phyloP scores from a whole-genome alignment of 768 basidiomycete genomes.

The Russula earlei region DNA sequence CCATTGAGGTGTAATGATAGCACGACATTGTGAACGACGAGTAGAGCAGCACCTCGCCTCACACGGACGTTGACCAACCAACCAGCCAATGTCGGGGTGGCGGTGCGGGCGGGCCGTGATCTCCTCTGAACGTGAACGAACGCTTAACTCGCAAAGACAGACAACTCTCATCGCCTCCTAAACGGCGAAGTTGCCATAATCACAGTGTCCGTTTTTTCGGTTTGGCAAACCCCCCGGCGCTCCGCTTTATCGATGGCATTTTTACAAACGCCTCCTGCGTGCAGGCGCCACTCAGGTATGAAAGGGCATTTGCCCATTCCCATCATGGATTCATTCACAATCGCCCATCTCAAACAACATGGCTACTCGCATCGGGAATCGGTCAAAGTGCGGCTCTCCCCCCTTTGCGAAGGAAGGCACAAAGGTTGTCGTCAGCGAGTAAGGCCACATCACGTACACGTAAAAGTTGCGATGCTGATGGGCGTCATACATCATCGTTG shows the following conservation, averaged over 20 bases:
- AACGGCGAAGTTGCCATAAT: slow-evolving; percentile 77
- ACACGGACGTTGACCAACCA: not conserved
- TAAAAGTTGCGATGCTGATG: slow-evolving; percentile 3
- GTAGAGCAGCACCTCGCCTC: too few species aligned
- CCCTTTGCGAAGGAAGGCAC: slow-evolving; percentile 81
- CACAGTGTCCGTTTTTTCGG: too few species aligned
- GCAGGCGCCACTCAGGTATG: slow-evolving; percentile 71
- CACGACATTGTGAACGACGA: too few species aligned
- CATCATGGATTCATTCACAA: slow-evolving; percentile 3
- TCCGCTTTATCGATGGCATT: slow-evolving; percentile 1
- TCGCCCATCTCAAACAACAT: slow-evolving; percentile 29
- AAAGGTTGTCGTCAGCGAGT: slow-evolving; percentile 82
- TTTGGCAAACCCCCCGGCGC: too few species aligned
- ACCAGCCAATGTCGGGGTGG: slow-evolving; percentile 1
- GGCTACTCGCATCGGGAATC: too few species aligned
- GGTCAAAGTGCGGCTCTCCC: slow-evolving; percentile 60
- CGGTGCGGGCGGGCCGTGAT: slow-evolving; percentile 12
- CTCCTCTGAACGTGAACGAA: slow-evolving; percentile 33
- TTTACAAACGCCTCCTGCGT: not conserved
- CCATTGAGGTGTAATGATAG: too few species aligned
- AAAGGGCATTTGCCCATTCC: not conserved
- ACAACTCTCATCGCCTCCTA: slow-evolving; percentile 46
- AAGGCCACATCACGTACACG: slow-evolving; percentile 19
- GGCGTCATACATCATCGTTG: not conserved
- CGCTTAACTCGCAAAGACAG: slow-evolving; percentile 61